Conservation (phyloP, 768 basidiomycete species). For the Podaxis sp. region DNA sequence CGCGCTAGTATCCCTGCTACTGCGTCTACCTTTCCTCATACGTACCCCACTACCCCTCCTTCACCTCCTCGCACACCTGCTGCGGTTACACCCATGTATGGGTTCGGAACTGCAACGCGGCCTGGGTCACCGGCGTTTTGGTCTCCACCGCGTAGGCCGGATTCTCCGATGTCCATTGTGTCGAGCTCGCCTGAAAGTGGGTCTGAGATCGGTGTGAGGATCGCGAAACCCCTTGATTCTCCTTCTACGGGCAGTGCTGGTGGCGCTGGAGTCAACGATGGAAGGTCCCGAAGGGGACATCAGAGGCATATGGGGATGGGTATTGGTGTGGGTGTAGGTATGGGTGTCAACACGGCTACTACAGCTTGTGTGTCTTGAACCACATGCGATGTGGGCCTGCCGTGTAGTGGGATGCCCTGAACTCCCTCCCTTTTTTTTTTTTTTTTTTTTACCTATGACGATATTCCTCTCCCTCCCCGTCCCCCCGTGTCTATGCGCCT, state of each 20-base stretch:
- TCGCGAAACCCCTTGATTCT: background rate
- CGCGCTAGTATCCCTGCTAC: background rate
- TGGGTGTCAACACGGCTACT: background rate
- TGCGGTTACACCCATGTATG: background rate
- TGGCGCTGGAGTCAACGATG: background rate
- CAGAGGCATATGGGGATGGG: background rate
- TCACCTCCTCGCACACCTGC: background rate
- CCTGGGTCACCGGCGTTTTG: constrained; percentile 8
- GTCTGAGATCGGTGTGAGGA: constrained; percentile 2
- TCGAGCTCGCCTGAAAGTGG: constrained; percentile 8
- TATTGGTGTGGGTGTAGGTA: background rate
- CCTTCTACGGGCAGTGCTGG: background rate
- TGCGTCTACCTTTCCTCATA: background rate
- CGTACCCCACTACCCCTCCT: background rate
- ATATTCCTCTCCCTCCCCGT: background rate
- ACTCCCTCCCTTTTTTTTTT: background rate
- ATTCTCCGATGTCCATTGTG: constrained; percentile 2
- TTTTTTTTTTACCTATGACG: background rate
- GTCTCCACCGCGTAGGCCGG: constrained; percentile 6
- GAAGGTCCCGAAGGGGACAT: background rate
- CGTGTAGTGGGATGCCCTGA: background rate
- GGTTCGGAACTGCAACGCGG: constrained; percentile 8
- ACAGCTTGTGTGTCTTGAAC: constrained; percentile 11
- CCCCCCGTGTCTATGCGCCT: background rate
- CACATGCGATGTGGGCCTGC: background rate